Conservation (phyloP, 306 rosid genomes). For the Mimosa pudica region DNA sequence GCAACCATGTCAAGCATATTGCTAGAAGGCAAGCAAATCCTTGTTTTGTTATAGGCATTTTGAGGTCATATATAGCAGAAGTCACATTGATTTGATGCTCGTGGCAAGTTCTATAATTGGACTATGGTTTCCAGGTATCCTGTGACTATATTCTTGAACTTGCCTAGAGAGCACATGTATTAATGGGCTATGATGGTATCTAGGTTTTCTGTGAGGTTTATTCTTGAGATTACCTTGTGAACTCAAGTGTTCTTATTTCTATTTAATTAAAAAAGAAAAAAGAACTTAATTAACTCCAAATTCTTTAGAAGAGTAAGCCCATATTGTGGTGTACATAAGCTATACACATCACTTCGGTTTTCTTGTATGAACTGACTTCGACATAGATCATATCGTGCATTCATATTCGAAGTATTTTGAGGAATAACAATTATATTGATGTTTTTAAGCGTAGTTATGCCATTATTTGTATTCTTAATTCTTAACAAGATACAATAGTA, state of each 20-base stretch:
- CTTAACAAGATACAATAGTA: no score
- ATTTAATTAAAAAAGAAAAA: no score
- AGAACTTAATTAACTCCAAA: neutral
- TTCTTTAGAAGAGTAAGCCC: no score
- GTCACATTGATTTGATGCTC: neutral
- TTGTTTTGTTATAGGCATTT: neutral
- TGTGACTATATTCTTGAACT: neutral
- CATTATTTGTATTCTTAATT: no score
- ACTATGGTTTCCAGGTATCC: neutral
- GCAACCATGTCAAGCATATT: conserved; percentile 1
- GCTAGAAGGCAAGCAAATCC: neutral
- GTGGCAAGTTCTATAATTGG: neutral
- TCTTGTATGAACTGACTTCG: no score
- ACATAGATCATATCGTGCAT: no score
- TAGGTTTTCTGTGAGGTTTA: neutral
- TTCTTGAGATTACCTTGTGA: neutral
- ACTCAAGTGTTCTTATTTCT: neutral
- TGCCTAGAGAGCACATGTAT: neutral
- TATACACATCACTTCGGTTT: neutral
- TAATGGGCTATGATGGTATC: neutral
- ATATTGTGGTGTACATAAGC: neutral
- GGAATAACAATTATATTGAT: no score
- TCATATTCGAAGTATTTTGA: no score
- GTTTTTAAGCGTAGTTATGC: no score
- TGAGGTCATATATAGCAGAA: neutral